Evolutionary conservation across 768 basidiomycete genomes (phyloP).

Genomic region (Amyloporia xantha): DNA sequence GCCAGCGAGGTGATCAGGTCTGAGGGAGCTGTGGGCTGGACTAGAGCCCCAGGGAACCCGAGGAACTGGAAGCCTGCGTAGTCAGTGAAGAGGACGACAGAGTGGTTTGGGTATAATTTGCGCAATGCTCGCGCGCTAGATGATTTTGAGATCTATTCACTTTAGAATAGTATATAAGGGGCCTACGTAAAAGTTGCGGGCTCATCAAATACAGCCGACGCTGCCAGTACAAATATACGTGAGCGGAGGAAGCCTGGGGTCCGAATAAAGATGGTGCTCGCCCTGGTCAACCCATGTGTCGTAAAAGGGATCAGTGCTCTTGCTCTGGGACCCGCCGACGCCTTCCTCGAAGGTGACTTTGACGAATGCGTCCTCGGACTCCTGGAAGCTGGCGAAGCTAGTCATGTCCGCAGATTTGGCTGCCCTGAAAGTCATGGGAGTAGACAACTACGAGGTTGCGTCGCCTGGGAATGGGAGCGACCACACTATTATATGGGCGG

Average conservation of each 20-base stretch:
- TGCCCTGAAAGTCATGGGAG: background rate
- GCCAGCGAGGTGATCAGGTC: slow-evolving; percentile 42
- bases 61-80: slow-evolving; percentile 37
- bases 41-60: slow-evolving; percentile 41
- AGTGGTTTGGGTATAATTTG: slow-evolving; percentile 54
- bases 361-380: slow-evolving; percentile 36
- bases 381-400: background rate
- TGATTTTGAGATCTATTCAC: background rate
- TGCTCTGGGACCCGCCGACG: background rate
- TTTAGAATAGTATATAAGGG: background rate
- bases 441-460: background rate
- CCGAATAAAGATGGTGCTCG: slow-evolving; percentile 24
- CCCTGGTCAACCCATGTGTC: slow-evolving; percentile 47
- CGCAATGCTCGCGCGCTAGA: slow-evolving; percentile 41
- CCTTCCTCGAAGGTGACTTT: slow-evolving; percentile 37
- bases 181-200: slow-evolving; percentile 43
- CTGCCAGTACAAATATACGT: background rate
- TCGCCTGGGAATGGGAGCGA: background rate
- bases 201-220: slow-evolving; percentile 24
- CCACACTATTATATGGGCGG: background rate
- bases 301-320: slow-evolving; percentile 34
- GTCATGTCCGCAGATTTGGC: background rate
- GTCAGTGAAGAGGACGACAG: slow-evolving; percentile 49
- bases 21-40: slow-evolving; percentile 39
- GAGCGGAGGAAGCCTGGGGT: no score